These are phyloP conservation scores for Rhododendron molle DNA, from an alignment of 148 eudicot species.

Conservation along the genomic window DNA sequence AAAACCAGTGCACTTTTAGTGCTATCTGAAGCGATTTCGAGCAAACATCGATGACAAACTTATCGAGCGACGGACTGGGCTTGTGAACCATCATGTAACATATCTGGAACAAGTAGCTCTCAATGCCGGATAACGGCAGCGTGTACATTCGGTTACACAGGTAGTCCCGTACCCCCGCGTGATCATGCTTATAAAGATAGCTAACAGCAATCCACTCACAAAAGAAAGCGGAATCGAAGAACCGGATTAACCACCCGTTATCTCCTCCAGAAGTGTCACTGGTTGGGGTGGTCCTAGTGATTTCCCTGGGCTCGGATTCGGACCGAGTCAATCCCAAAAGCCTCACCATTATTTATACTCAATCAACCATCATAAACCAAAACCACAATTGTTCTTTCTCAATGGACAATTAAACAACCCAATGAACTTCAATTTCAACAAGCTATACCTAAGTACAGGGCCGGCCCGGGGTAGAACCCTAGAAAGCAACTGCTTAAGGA, in stretches of 20 bases:
- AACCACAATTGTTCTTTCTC: constrained; percentile 11
- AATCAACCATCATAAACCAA: constrained; percentile 38
- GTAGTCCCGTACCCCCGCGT: constrained; percentile 87
- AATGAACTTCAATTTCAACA: constrained; percentile 12
- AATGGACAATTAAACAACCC: constrained; percentile 8
- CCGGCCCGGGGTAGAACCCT: neutral
- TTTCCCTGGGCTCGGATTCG: constrained; percentile 82
- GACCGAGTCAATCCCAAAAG: constrained; percentile 67
- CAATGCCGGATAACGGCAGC: constrained; percentile 81
- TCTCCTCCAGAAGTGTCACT: constrained; percentile 77
- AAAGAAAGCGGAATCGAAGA: constrained; percentile 93
- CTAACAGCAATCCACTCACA: constrained; percentile 99
- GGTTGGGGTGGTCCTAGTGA: constrained; percentile 63
- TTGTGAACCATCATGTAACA: constrained; percentile 95
- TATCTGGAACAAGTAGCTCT: constrained; percentile 89
- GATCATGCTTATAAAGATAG: constrained; percentile 93
- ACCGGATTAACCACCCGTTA: constrained; percentile 92
- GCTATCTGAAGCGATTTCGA: constrained; percentile 78
- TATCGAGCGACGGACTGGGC: constrained; percentile 92
- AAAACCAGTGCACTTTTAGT: constrained; percentile 91
- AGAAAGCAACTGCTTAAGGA: constrained; percentile 6
- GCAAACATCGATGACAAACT: constrained; percentile 88
- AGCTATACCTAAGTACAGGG: neutral
- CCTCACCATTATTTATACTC: constrained; percentile 56
- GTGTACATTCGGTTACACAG: constrained; percentile 95